These are phyloP conservation scores for Boechera retrofracta DNA, from an alignment of 345 rosid species.

Conservation along the genomic window DNA sequence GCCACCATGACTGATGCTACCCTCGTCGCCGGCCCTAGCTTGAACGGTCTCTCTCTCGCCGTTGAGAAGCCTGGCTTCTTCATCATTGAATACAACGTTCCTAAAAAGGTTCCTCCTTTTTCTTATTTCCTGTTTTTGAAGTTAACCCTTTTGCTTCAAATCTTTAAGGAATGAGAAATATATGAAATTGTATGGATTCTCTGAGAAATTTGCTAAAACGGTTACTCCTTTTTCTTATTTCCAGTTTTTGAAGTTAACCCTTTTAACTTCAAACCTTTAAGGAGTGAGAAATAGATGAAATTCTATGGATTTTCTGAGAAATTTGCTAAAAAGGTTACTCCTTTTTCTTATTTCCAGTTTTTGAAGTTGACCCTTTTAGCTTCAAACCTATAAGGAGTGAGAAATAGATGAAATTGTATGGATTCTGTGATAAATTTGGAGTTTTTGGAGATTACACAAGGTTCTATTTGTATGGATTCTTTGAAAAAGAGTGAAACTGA, in stretches of 20 bases:
- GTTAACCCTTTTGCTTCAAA: slow-evolving; percentile 9
- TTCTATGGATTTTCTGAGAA: not conserved
- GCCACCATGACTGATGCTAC: slow-evolving; percentile 89
- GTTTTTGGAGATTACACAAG: not conserved
- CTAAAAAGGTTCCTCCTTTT: slow-evolving; percentile 58
- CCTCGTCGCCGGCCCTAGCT: slow-evolving; percentile 71
- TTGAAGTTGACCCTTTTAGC: too few species aligned
- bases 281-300: too few species aligned
- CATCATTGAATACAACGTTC: slow-evolving; percentile 78
- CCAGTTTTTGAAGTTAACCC: too few species aligned
- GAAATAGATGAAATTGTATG: too few species aligned
- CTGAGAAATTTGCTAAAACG: not conserved
- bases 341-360: too few species aligned
- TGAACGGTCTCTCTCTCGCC: slow-evolving; percentile 73
- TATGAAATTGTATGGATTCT: not conserved
- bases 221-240: too few species aligned
- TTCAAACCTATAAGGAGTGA: too few species aligned
- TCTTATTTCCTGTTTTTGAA: not conserved
- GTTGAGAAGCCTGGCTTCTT: slow-evolving; percentile 89
- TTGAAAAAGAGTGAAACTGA: not conserved
- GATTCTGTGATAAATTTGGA: not conserved
- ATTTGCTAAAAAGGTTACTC: not conserved
- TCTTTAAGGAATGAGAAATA: not conserved
- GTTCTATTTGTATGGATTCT: not conserved
- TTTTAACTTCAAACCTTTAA: too few species aligned